Evolutionary conservation across 305 asterid genomes (phyloP).

Genomic region (Rubia occidens): DNA sequence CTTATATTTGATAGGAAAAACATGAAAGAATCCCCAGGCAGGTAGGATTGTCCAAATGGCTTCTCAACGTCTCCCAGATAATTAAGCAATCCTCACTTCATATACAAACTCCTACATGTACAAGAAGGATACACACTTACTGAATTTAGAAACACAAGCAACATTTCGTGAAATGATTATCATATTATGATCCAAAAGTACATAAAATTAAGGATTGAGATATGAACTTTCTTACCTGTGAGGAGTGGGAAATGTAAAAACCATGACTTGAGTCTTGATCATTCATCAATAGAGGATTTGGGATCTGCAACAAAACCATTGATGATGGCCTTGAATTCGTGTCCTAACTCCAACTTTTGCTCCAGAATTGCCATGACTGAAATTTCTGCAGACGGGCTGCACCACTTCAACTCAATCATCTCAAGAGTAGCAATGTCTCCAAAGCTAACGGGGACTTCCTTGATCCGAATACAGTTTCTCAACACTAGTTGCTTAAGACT

Average conservation of each 20-base stretch:
- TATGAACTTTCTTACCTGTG: neutral
- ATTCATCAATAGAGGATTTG: neutral
- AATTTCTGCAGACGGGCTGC: neutral
- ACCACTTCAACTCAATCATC: constrained; percentile 7
- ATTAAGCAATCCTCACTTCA: neutral
- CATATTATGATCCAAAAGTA: no score
- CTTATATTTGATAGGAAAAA: neutral
- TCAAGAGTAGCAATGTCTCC: constrained; percentile 4
- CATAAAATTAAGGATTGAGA: neutral
- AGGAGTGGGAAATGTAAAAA: neutral
- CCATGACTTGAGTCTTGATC: neutral
- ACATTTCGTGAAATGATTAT: neutral
- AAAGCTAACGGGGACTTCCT: constrained; percentile 13
- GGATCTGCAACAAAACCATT: neutral
- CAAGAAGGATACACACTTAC: no score
- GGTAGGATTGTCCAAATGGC: neutral
- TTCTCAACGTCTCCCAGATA: neutral
- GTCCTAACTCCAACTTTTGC: neutral
- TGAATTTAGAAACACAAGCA: no score
- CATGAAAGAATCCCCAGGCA: neutral
- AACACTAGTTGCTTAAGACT: constrained; percentile 9
- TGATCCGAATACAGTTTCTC: constrained; percentile 8
- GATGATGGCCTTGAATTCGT: neutral
- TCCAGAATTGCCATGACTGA: neutral
- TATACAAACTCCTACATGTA: no score